A percentile compares a stretch with the other conserved stretches of the same genome.
phyloP scores from a whole-genome alignment of 2,329 filamentous ascomycete species.

The Arthrobotrys pseudoclavata region DNA sequence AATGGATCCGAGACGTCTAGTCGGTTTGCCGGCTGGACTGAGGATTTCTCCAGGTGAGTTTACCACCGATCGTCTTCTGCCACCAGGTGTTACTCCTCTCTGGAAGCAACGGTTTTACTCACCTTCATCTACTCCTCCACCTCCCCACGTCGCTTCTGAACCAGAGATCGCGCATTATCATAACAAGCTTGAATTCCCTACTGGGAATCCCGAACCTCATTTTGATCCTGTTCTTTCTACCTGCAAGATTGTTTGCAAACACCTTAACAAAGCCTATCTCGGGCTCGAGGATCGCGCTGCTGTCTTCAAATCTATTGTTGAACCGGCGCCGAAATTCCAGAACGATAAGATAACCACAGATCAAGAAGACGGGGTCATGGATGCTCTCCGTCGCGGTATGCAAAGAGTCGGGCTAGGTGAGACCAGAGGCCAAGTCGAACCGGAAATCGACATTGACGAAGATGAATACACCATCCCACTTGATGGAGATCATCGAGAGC shows the following conservation, averaged over 20 bases:
- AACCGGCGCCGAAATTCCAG: background rate
- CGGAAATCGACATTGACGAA: background rate
- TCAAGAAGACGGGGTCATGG: background rate
- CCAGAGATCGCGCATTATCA: slow-evolving; percentile 20
- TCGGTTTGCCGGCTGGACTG: background rate
- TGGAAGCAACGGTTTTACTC: slow-evolving; percentile 27
- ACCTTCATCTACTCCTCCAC: slow-evolving; percentile 42
- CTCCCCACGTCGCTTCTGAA: slow-evolving; percentile 11
- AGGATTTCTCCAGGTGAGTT: background rate
- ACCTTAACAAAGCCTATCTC: background rate
- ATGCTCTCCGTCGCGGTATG: slow-evolving; percentile 21
- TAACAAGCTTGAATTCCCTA: background rate
- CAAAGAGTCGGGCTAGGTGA: slow-evolving; percentile 11
- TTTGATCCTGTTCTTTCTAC: slow-evolving; percentile 34
- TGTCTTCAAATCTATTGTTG: background rate
- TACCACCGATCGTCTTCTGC: background rate
- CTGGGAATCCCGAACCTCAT: background rate
- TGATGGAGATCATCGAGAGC: slow-evolving; percentile 36
- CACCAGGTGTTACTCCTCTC: background rate
- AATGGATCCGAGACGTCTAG: background rate
- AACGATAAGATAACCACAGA: background rate
- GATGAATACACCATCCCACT: slow-evolving; percentile 35
- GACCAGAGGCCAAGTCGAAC: background rate
- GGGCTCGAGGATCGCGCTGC: background rate
- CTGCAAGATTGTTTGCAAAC: slow-evolving; percentile 7